A percentile compares a stretch with the other conserved stretches of the same genome.
Evolutionary conservation across 768 basidiomycete species (phyloP).

Genomic region (Naganishia vishniacii): DNA sequence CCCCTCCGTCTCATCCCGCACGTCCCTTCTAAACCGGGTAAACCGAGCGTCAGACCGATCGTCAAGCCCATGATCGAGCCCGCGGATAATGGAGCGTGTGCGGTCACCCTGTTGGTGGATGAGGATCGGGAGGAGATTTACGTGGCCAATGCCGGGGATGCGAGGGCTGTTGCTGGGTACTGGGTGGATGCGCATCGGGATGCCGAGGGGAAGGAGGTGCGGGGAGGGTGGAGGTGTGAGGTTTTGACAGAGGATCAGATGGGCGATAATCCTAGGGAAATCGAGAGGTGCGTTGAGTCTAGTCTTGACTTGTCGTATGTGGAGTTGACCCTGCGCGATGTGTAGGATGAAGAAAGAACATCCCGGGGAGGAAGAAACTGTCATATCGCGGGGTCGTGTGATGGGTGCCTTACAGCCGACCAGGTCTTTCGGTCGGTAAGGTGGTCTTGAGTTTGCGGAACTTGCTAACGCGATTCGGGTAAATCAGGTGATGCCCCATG

Average conservation of each 20-base stretch:
- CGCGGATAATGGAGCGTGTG: constrained; percentile 85
- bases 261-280: constrained; percentile 79
- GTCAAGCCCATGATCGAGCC: constrained; percentile 69
- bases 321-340: not conserved
- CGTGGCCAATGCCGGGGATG: constrained; percentile 87
- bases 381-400: constrained; percentile 42
- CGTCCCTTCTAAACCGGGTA: constrained; percentile 23
- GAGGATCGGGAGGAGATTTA: constrained; percentile 75
- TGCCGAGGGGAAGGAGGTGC: constrained; percentile 52
- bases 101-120: constrained; percentile 80
- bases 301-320: not conserved
- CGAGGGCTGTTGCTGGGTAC: constrained; percentile 88
- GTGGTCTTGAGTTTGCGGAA: too few relatives aligned
- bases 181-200: constrained; percentile 59
- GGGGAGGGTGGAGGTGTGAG: constrained; percentile 79
- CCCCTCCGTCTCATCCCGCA: constrained; percentile 62
- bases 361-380: constrained; percentile 40
- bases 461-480: too few relatives aligned
- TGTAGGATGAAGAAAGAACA: constrained; percentile 42
- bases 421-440: constrained; percentile 38
- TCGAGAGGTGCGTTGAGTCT: constrained; percentile 64
- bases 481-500: constrained; percentile 41
- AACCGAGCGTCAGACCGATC: constrained; percentile 21
- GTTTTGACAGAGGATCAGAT: constrained; percentile 96
- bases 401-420: constrained; percentile 46